Conservation (phyloP, 139 green algal genomes). For the Prasinococcaceae sp. region DNA sequence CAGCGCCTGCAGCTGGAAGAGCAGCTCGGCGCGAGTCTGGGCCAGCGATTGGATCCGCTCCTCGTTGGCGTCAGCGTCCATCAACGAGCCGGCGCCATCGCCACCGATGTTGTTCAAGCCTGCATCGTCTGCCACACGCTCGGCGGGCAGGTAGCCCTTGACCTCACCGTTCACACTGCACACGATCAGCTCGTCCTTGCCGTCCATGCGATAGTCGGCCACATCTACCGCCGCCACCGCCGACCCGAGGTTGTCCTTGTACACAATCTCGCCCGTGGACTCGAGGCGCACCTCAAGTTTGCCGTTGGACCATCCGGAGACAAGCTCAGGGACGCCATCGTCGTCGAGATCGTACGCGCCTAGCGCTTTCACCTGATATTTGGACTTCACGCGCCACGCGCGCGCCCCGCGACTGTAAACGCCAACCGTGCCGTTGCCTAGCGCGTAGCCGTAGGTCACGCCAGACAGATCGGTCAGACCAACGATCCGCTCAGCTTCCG, state of each 20-base stretch:
- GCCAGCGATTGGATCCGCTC: slow-evolving; percentile 35
- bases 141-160: slow-evolving; percentile 32
- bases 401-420: slow-evolving; percentile 40
- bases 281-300: slow-evolving; percentile 42
- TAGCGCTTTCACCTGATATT: slow-evolving; percentile 26
- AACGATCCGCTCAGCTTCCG: slow-evolving; percentile 44
- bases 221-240: slow-evolving; percentile 36
- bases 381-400: slow-evolving; percentile 59
- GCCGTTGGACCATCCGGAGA: slow-evolving; percentile 64
- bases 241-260: slow-evolving; percentile 35
- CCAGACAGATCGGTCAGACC: slow-evolving; percentile 26
- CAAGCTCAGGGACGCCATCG: slow-evolving; percentile 44
- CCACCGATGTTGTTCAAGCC: too few species aligned
- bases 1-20: slow-evolving; percentile 36
- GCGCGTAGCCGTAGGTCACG: slow-evolving; percentile 43
- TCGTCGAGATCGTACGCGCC: slow-evolving; percentile 44
- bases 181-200: slow-evolving; percentile 24
- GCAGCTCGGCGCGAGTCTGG: slow-evolving; percentile 43
- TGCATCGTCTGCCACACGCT: too few species aligned
- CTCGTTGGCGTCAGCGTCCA: slow-evolving; percentile 31
- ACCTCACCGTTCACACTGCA: slow-evolving; percentile 26
- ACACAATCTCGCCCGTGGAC: slow-evolving; percentile 45
- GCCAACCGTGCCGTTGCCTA: slow-evolving; percentile 51
- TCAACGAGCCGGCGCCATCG: too few species aligned
- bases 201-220: slow-evolving; percentile 44